These are phyloP conservation scores for Cryoendolithus antarcticus DNA, from an alignment of 2,329 filamentous ascomycete species.

Conservation along the genomic window DNA sequence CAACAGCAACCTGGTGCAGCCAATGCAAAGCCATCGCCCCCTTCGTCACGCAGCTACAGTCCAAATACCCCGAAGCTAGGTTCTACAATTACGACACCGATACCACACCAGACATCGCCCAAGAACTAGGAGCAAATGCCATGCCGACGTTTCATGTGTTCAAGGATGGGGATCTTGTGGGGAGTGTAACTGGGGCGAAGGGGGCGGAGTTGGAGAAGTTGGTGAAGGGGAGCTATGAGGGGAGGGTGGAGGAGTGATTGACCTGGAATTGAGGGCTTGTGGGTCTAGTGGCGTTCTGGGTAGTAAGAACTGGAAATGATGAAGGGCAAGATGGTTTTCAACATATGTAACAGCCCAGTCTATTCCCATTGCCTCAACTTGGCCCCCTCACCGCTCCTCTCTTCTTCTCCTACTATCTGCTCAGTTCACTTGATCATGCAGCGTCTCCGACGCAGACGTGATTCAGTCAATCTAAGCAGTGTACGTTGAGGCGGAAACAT, in stretches of 20 bases:
- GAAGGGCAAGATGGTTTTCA: no score
- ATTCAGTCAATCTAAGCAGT: constrained; percentile 55
- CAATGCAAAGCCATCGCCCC: constrained; percentile 23
- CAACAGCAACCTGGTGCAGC: constrained; percentile 17
- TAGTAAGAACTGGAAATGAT: no score
- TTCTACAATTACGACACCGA: constrained; percentile 22
- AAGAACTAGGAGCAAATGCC: constrained; percentile 19
- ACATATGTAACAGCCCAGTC: no score
- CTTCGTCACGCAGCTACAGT: constrained; percentile 18
- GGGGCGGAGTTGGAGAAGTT: constrained; percentile 18
- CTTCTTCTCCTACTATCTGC: no score
- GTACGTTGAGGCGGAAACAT: constrained; percentile 95
- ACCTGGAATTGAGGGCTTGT: neutral
- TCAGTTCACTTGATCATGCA: no score
- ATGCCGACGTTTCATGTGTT: constrained; percentile 24
- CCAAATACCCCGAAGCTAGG: constrained; percentile 19
- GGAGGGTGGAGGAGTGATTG: constrained; percentile 12
- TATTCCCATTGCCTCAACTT: no score
- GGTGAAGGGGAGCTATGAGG: constrained; percentile 17
- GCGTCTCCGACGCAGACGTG: no score
- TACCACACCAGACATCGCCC: constrained; percentile 15
- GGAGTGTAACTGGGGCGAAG: constrained; percentile 19
- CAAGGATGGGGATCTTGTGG: constrained; percentile 20
- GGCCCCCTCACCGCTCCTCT: no score
- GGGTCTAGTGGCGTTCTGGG: no score